Percentiles rank a stretch among this genome's conserved stretches.
phyloP scores from a whole-genome alignment of 2,329 filamentous ascomycete species.

The Colletotrichum zoysiae region DNA sequence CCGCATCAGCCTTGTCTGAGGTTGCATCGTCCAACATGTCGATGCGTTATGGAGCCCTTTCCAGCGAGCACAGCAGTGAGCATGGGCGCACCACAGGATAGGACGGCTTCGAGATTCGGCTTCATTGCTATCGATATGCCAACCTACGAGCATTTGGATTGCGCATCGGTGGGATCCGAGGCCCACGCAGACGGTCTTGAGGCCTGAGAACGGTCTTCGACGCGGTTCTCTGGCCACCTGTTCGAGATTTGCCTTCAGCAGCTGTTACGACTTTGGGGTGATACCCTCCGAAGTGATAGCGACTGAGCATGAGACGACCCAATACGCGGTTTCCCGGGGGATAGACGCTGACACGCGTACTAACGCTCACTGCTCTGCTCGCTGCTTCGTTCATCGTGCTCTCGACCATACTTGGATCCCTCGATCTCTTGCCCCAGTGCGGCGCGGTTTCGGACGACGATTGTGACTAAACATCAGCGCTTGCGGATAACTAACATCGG shows the following conservation, averaged over 20 bases:
- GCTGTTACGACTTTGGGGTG: constrained; percentile 38
- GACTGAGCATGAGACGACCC: constrained; percentile 24
- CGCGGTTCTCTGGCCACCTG: neutral
- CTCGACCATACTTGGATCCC: constrained; percentile 32
- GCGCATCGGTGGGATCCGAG: neutral
- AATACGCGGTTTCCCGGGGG: constrained; percentile 11
- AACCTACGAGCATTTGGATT: constrained; percentile 8
- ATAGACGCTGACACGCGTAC: constrained; percentile 36
- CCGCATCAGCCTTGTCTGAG: constrained; percentile 30
- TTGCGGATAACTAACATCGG: constrained; percentile 74
- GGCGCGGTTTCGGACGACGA: constrained; percentile 41
- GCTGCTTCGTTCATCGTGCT: constrained; percentile 43
- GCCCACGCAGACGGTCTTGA: neutral
- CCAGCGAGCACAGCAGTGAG: constrained; percentile 67
- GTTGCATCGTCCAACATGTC: constrained; percentile 21
- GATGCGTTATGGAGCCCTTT: constrained; percentile 26
- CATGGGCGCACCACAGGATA: constrained; percentile 49
- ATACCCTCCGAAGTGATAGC: constrained; percentile 36
- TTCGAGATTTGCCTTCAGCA: constrained; percentile 19
- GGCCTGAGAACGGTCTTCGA: neutral
- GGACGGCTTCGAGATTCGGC: constrained; percentile 30
- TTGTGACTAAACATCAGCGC: constrained; percentile 51
- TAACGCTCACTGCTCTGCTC: constrained; percentile 54
- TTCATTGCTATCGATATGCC: constrained; percentile 32
- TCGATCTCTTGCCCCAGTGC: constrained; percentile 45